A percentile compares a stretch with the other conserved stretches of the same genome.
Evolutionary conservation across 2,329 filamentous ascomycete species (phyloP).

Genomic region (Pseudopithomyces maydicus): DNA sequence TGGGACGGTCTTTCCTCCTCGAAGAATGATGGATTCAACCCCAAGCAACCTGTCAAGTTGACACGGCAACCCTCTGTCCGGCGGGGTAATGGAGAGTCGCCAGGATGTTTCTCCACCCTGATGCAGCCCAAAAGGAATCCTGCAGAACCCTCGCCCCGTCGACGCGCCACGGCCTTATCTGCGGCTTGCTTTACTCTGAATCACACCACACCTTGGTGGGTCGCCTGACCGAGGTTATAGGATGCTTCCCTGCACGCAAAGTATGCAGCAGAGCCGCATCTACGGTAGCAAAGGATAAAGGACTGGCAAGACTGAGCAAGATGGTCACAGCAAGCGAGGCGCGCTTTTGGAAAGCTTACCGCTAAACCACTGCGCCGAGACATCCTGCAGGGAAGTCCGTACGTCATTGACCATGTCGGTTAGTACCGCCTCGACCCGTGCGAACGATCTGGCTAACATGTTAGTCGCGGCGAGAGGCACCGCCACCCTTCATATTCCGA

Average conservation of each 20-base stretch:
- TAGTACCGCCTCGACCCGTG: slow-evolving; percentile 9
- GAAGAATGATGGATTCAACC: background rate
- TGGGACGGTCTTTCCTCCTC: background rate
- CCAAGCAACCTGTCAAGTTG: background rate
- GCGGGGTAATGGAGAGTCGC: slow-evolving; percentile 36
- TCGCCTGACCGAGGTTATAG: slow-evolving; percentile 32
- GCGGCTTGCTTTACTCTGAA: slow-evolving; percentile 23
- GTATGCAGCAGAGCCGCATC: slow-evolving; percentile 40
- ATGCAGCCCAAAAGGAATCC: slow-evolving; percentile 35
- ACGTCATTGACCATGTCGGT: slow-evolving; percentile 24
- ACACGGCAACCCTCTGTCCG: slow-evolving; percentile 14
- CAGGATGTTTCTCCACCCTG: slow-evolving; percentile 24
- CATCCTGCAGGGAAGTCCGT: slow-evolving; percentile 1
- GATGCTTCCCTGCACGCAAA: slow-evolving; percentile 10
- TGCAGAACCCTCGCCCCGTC: slow-evolving; percentile 24
- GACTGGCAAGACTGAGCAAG: slow-evolving; percentile 15
- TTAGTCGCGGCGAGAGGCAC: slow-evolving; percentile 10
- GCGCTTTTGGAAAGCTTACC: slow-evolving; percentile 10
- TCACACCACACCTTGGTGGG: slow-evolving; percentile 20
- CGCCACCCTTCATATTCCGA: slow-evolving; percentile 26
- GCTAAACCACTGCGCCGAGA: background rate
- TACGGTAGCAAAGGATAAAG: slow-evolving; percentile 32
- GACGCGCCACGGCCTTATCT: slow-evolving; percentile 36
- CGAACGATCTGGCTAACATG: slow-evolving; percentile 1
- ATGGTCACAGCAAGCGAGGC: slow-evolving; percentile 7